Conservation (phyloP, 768 basidiomycete genomes). For the Pholiota conissans region DNA sequence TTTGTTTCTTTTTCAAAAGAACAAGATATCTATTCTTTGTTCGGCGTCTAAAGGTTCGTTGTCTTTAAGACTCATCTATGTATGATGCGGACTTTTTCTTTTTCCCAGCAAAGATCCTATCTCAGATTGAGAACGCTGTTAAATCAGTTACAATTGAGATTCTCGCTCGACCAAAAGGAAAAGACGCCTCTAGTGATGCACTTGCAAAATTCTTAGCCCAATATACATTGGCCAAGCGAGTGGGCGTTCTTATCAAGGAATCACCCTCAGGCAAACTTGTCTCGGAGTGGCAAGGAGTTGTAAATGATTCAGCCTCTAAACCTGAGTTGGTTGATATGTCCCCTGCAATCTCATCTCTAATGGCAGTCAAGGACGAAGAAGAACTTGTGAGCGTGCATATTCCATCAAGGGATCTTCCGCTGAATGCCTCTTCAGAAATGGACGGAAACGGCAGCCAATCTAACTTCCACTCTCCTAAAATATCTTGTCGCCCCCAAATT, state of each 20-base stretch:
- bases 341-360: conserved; percentile 69
- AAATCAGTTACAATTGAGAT: conserved; percentile 71
- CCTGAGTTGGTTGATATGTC: conserved; percentile 82
- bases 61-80: conserved; percentile 2
- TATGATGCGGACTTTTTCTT: conserved; percentile 7
- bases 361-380: conserved; percentile 89
- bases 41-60: conserved; percentile 82
- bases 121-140: conserved; percentile 66
- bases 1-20: conserved; percentile 77
- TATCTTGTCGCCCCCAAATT: conserved; percentile 87
- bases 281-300: conserved; percentile 77
- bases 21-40: conserved; percentile 77
- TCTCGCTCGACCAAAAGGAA: conserved; percentile 74
- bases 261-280: conserved; percentile 82
- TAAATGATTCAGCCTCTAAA: conserved; percentile 53
- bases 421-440: conserved; percentile 56
- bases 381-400: conserved; percentile 65
- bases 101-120: conserved; percentile 75
- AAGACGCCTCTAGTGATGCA: conserved; percentile 75
- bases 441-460: conserved; percentile 66
- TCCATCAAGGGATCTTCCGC: conserved; percentile 3
- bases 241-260: conserved; percentile 84
- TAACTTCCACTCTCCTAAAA: conserved; percentile 84
- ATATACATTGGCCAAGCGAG: conserved; percentile 61
- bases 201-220: conserved; percentile 64